These are phyloP conservation scores for Aspergillus quadricinctus DNA, from an alignment of 2,329 filamentous ascomycete species.

Conservation along the genomic window DNA sequence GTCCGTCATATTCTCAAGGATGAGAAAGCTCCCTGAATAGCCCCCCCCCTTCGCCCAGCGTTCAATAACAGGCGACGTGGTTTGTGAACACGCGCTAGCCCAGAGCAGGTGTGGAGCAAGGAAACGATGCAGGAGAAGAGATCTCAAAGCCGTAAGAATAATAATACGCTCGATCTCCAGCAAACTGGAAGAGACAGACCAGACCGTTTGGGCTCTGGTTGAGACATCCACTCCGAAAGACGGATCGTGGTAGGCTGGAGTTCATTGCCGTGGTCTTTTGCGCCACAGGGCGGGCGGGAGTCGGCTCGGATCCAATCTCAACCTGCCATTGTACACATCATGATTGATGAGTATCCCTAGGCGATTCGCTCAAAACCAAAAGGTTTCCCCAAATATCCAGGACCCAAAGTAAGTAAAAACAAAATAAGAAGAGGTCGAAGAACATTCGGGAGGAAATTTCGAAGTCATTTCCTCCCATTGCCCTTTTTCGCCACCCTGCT, in stretches of 20 bases:
- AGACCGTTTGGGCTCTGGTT: background rate
- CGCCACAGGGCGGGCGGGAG: constrained; percentile 3
- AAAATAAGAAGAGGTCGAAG: background rate
- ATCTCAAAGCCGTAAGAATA: background rate
- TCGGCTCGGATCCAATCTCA: background rate
- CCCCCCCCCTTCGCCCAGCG: constrained; percentile 7
- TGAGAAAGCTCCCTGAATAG: constrained; percentile 5
- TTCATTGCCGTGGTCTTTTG: constrained; percentile 7
- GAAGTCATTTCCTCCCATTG: background rate
- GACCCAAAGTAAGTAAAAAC: background rate
- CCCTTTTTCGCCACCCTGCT: background rate
- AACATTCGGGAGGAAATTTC: background rate
- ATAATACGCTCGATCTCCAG: background rate
- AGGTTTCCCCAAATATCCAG: background rate
- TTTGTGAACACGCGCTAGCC: constrained; percentile 7
- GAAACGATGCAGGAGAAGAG: background rate
- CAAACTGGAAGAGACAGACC: background rate
- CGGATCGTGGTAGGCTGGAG: constrained; percentile 16
- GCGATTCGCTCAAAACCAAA: background rate
- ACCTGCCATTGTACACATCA: background rate
- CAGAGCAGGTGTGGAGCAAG: constrained; percentile 2
- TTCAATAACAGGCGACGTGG: constrained; percentile 4
- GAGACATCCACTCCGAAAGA: constrained; percentile 3
- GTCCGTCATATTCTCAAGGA: constrained; percentile 18
- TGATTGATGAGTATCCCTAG: background rate